phyloP scores from a whole-genome alignment of 2,329 filamentous ascomycete genomes.

The Parascedosporium putredinis region DNA sequence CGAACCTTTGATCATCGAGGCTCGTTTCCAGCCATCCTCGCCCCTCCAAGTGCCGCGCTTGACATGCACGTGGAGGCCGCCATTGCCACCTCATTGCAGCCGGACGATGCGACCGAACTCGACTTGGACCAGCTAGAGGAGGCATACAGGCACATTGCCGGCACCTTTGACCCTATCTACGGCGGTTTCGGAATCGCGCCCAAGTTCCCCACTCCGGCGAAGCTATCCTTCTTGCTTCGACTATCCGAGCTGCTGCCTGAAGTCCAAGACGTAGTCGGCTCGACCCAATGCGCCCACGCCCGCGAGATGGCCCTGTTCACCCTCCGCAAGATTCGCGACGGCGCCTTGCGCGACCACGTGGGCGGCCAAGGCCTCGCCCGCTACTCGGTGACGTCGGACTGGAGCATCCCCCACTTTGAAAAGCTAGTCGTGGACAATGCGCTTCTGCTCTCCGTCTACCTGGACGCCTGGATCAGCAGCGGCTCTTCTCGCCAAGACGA shows the following conservation, averaged over 20 bases:
- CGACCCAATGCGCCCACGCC: constrained; percentile 62
- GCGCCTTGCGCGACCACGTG: constrained; percentile 45
- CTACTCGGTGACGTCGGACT: constrained; percentile 84
- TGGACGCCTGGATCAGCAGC: constrained; percentile 68
- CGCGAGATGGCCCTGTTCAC: constrained; percentile 73
- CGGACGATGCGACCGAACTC: constrained; percentile 50
- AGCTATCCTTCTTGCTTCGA: constrained; percentile 71
- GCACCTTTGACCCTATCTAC: constrained; percentile 67
- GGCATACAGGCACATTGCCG: constrained; percentile 69
- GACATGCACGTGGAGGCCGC: not conserved
- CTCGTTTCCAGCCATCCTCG: constrained; percentile 6
- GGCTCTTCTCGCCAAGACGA: constrained; percentile 48
- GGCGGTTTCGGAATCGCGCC: constrained; percentile 75
- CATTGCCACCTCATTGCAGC: constrained; percentile 2
- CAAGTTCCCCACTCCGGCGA: constrained; percentile 84
- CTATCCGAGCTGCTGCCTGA: constrained; percentile 60
- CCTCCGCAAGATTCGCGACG: constrained; percentile 58
- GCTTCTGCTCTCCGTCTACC: constrained; percentile 70
- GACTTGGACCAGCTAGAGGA: constrained; percentile 90
- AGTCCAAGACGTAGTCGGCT: constrained; percentile 80
- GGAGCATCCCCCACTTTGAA: constrained; percentile 93
- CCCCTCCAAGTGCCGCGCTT: constrained; percentile 2
- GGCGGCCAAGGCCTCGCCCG: constrained; percentile 48
- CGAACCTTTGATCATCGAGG: constrained; percentile 16
- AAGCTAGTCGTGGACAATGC: constrained; percentile 94